Conservation (phyloP, 2,329 filamentous ascomycete genomes). For the Botrytis tulipae region DNA sequence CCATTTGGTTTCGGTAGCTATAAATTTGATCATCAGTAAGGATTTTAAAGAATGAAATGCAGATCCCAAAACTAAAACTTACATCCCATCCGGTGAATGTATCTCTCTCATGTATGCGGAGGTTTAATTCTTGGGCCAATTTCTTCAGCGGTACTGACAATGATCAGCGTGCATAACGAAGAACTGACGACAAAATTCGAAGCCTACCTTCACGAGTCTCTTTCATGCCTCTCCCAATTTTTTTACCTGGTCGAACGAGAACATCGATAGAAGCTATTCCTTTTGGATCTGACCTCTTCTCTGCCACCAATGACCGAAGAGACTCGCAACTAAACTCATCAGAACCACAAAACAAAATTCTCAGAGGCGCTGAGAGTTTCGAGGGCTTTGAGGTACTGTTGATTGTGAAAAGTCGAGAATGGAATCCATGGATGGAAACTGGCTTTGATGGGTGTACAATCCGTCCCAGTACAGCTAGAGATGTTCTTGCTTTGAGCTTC, state of each 20-base stretch:
- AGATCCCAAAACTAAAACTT: conserved; percentile 36
- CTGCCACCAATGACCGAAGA: conserved; percentile 64
- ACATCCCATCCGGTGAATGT: conserved; percentile 82
- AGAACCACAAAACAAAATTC: conserved; percentile 91
- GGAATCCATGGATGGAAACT: conserved; percentile 2
- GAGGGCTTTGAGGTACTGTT: conserved; percentile 26
- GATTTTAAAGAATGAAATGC: not conserved
- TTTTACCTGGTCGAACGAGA: conserved; percentile 76
- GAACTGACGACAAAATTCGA: not conserved
- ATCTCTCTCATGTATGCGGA: conserved; percentile 72
- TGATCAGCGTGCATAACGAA: conserved; percentile 6
- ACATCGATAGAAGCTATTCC: conserved; percentile 79
- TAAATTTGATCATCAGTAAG: not conserved
- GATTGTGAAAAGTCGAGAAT: conserved; percentile 21
- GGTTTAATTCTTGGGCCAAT: conserved; percentile 59
- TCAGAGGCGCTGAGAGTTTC: conserved; percentile 57
- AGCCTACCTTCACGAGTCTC: conserved; percentile 37
- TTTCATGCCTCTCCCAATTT: conserved; percentile 72
- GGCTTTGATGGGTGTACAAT: not conserved
- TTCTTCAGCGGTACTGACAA: conserved; percentile 68
- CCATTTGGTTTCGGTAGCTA: conserved; percentile 53
- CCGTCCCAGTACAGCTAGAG: conserved; percentile 4
- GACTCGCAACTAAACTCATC: conserved; percentile 85
- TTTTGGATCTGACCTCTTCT: conserved; percentile 51
- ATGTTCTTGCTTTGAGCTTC: conserved; percentile 9